These are phyloP conservation scores for Phytophthora podocarpi DNA, from an alignment of 352 stramenopile genomes.

Conservation along the genomic window DNA sequence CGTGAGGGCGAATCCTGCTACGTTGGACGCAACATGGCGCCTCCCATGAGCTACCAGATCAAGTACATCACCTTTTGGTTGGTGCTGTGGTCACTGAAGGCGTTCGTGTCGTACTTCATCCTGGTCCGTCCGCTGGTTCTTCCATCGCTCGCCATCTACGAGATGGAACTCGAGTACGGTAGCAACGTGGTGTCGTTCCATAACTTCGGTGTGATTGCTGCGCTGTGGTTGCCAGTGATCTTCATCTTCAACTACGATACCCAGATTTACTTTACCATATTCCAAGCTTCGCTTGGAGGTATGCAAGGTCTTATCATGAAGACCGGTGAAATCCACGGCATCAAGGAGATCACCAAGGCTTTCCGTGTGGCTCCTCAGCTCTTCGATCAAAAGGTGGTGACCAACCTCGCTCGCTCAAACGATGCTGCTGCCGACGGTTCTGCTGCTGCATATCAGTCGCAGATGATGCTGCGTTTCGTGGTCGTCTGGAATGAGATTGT, in stretches of 20 bases:
- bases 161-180: conserved; percentile 65
- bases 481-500: conserved; percentile 85
- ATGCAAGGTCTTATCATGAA: conserved; percentile 70
- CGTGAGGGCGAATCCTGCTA: conserved; percentile 72
- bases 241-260: conserved; percentile 86
- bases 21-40: conserved; percentile 72
- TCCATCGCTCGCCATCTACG: conserved; percentile 71
- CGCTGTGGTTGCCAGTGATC: conserved; percentile 67
- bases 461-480: conserved; percentile 83
- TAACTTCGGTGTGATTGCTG: conserved; percentile 66
- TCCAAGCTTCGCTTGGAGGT: conserved; percentile 61
- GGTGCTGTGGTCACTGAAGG: conserved; percentile 62
- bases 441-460: conserved; percentile 58
- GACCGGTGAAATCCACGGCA: conserved; percentile 70
- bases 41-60: conserved; percentile 55
- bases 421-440: conserved; percentile 52
- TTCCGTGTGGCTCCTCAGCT: conserved; percentile 70
- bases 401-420: conserved; percentile 59
- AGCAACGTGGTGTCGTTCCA: conserved; percentile 72
- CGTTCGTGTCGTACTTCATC: conserved; percentile 74
- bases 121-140: conserved; percentile 67
- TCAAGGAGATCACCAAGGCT: conserved; percentile 69
- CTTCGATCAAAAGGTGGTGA: conserved; percentile 79
- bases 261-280: conserved; percentile 81
- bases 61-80: conserved; percentile 78